Evolutionary conservation across 805 yeast species (phyloP), one percentile per base, ranked within the genome.

Genomic region (Candida tammaniensis): DNA sequence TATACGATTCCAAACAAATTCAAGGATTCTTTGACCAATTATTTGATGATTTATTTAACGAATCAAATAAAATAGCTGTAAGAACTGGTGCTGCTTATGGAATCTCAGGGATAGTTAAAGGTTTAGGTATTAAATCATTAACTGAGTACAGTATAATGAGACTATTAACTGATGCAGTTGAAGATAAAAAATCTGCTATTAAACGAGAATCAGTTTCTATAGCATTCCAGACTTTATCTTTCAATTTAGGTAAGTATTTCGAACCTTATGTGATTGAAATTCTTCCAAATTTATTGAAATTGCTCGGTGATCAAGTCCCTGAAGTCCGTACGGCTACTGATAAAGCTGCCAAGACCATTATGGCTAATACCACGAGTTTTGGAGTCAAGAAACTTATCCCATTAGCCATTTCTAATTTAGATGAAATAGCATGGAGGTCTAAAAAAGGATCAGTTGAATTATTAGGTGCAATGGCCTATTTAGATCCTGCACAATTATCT

Each of bases 61-160:
- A 78, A 2, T 62, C 64, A 20, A 46, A 61, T 2, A 31, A 31
- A 7, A 2, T 14, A 5, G 73, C 74, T 1, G 66, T 70, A n/a
- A 74, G 96, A 54, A 75, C 91, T 45, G 99, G 98, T 52, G 91
- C 96, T 2, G 98, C 98, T 1, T 88, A 86, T 63, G 98, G 98
- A 57, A 74, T 93, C 48, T 85, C 98, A 15, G 99, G 99, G 43
- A 61, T 93, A 28, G 91, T 85, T 3, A 82, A 86, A 52, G 98
- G 99, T 39, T 74, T 78, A 15, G 98, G 98, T 46, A 78, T 93
- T 34, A 72, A 78, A 39, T 73, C 94, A 0, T 63, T 93, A 33
- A 73, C 86, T 8, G 82, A 82, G 31, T 78, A 76, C 52, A 95
- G 86, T 49, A 72, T 93, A 27, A 78, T 87, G 38, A 73, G 96